A percentile compares a stretch with the other conserved stretches of the same genome.
Conservation (phyloP, 2,329 filamentous ascomycete species). For the Penicillium decumbens region DNA sequence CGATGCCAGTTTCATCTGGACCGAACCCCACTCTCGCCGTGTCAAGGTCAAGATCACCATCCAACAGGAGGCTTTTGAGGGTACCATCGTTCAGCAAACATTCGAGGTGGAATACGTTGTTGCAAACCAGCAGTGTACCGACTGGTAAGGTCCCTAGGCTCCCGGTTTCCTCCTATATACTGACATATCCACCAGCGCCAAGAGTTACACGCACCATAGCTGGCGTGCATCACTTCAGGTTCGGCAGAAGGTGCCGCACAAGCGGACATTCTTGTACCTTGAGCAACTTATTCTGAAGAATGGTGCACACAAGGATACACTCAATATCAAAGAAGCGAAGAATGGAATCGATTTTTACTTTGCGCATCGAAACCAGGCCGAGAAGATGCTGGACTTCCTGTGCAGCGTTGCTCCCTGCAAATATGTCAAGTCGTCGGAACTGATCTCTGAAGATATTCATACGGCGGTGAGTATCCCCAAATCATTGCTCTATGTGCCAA, state of each 20-base stretch:
- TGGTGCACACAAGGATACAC: slow-evolving; percentile 81
- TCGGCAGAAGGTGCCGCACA: slow-evolving; percentile 93
- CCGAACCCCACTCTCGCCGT: slow-evolving; percentile 88
- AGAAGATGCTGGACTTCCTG: slow-evolving; percentile 88
- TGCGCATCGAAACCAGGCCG: slow-evolving; percentile 79
- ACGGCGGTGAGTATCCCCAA: slow-evolving; percentile 43
- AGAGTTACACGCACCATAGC: slow-evolving; percentile 93
- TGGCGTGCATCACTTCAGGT: slow-evolving; percentile 94
- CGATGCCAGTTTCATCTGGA: slow-evolving; percentile 96
- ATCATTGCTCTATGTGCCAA: too few species aligned
- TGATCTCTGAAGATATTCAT: slow-evolving; percentile 90
- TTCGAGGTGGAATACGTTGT: slow-evolving; percentile 94
- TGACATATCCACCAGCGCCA: slow-evolving; percentile 51
- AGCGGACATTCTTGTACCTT: slow-evolving; percentile 76
- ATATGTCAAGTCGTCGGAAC: slow-evolving; percentile 65
- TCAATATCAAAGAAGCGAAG: slow-evolving; percentile 96
- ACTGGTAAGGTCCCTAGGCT: slow-evolving; percentile 46
- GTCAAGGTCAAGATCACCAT: slow-evolving; percentile 95
- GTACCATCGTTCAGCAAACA: slow-evolving; percentile 76
- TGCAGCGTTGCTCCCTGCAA: slow-evolving; percentile 66
- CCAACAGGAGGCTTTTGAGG: slow-evolving; percentile 65
- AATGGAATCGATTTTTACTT: slow-evolving; percentile 97
- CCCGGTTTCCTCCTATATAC: too few species aligned
- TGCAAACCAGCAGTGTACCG: slow-evolving; percentile 86
- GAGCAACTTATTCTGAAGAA: slow-evolving; percentile 97